Evolutionary conservation across 257 asterid genomes (phyloP).

Genomic region (Solanum dulcamara): DNA sequence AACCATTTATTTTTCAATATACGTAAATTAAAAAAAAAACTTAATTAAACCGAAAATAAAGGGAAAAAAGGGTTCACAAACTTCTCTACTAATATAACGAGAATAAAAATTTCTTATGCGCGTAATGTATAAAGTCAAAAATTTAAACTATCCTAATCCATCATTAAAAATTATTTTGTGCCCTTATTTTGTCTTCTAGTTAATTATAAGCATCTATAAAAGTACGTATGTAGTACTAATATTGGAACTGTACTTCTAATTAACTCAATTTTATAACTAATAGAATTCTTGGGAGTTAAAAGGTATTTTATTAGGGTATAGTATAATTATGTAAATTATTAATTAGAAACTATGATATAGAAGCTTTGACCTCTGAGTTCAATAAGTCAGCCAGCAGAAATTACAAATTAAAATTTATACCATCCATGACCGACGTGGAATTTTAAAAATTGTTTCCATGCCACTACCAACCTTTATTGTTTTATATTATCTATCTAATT

Average conservation of each 20-base stretch:
- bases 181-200: not conserved
- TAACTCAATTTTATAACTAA: not conserved
- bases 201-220: not conserved
- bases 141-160: not conserved
- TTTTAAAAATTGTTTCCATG: constrained; percentile 2
- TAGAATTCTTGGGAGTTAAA: not conserved
- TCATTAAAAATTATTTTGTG: not conserved
- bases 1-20: not conserved
- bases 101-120: not conserved
- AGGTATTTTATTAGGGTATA: not conserved
- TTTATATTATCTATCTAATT: not conserved
- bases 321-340: not conserved
- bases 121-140: not conserved
- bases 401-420: not conserved
- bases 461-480: not conserved
- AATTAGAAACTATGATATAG: not conserved
- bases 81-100: not conserved
- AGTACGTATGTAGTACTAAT: not conserved
- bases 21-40: not conserved
- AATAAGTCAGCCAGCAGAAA: constrained; percentile 11
- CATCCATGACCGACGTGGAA: constrained; percentile 4
- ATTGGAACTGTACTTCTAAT: not conserved
- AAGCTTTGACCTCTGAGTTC: not conserved
- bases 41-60: not conserved
- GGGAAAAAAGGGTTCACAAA: not conserved